These are phyloP conservation scores for Phytophthora kernoviae DNA, from an alignment of 352 stramenopile species.

Conservation along the genomic window DNA sequence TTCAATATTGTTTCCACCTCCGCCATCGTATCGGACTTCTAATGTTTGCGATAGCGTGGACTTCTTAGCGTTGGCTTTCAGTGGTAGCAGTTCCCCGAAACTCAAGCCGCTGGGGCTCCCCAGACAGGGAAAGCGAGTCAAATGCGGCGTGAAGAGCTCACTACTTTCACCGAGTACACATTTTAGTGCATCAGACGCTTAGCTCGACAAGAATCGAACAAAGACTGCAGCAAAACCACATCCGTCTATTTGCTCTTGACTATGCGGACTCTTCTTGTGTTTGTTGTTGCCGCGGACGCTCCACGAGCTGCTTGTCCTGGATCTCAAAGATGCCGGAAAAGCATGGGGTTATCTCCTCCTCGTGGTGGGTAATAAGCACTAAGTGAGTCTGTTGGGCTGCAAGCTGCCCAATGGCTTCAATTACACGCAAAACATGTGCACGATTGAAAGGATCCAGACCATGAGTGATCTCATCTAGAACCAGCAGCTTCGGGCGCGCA, in stretches of 20 bases:
- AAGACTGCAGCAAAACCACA: neutral
- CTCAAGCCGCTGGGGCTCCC: neutral
- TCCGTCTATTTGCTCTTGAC: neutral
- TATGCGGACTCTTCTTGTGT: conserved; percentile 27
- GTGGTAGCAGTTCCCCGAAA: conserved; percentile 15
- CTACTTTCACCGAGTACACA: conserved; percentile 23
- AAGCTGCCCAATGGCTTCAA: conserved; percentile 77
- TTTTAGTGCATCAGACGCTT: conserved; percentile 16
- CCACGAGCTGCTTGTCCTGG: conserved; percentile 59
- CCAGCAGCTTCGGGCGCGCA: conserved; percentile 70
- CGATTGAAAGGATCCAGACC: conserved; percentile 90
- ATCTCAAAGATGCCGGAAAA: conserved; percentile 88
- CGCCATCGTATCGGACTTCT: conserved; percentile 10
- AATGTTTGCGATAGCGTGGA: conserved; percentile 28
- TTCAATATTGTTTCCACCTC: conserved; percentile 10
- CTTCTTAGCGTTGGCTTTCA: conserved; percentile 62
- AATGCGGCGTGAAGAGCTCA: conserved; percentile 31
- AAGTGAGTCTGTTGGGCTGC: conserved; percentile 52
- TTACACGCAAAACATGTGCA: conserved; percentile 68
- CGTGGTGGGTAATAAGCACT: conserved; percentile 93
- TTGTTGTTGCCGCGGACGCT: conserved; percentile 22
- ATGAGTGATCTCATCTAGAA: conserved; percentile 93
- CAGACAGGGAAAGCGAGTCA: conserved; percentile 20
- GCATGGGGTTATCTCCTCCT: conserved; percentile 87
- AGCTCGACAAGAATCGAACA: neutral